Evolutionary conservation across 345 rosid genomes (phyloP).

Genomic region (Luvunga scandens): DNA sequence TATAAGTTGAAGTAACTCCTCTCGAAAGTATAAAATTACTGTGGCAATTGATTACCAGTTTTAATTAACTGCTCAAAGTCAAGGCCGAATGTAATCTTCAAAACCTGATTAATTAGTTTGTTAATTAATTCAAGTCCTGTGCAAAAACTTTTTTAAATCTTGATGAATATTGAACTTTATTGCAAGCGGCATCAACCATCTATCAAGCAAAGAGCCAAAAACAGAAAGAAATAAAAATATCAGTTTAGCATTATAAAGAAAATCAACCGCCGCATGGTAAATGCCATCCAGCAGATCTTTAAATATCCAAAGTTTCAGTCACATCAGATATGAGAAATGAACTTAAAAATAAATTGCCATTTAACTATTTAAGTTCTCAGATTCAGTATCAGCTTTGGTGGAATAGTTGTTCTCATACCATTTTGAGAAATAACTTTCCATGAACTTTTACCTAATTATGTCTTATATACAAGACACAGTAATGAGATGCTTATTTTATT

Average conservation of each 20-base stretch:
- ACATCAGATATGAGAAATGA: not conserved
- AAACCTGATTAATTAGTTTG: not conserved
- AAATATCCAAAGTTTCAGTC: slow-evolving; percentile 1
- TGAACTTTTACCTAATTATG: not conserved
- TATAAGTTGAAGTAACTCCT: slow-evolving; percentile 3
- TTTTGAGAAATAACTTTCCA: slow-evolving; percentile 4
- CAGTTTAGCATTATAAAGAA: not conserved
- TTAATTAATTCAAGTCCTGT: not conserved
- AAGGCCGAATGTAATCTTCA: no score
- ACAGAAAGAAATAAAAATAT: not conserved
- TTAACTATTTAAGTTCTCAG: not conserved
- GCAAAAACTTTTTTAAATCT: not conserved
- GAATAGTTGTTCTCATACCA: slow-evolving; percentile 9
- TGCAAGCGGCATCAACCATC: not conserved
- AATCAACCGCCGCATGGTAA: not conserved
- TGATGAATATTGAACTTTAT: not conserved
- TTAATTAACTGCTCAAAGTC: not conserved
- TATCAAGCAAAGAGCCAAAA: not conserved
- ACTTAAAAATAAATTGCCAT: not conserved
- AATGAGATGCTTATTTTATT: no score
- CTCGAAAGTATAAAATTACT: not conserved
- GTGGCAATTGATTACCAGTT: not conserved
- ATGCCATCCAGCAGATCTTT: not conserved
- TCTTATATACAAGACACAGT: not conserved
- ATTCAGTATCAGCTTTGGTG: not conserved